Evolutionary conservation across 2,329 filamentous ascomycete genomes (phyloP), one percentile per base, ranked within the genome.

Genomic region (Herpomyces periplanetae): DNA sequence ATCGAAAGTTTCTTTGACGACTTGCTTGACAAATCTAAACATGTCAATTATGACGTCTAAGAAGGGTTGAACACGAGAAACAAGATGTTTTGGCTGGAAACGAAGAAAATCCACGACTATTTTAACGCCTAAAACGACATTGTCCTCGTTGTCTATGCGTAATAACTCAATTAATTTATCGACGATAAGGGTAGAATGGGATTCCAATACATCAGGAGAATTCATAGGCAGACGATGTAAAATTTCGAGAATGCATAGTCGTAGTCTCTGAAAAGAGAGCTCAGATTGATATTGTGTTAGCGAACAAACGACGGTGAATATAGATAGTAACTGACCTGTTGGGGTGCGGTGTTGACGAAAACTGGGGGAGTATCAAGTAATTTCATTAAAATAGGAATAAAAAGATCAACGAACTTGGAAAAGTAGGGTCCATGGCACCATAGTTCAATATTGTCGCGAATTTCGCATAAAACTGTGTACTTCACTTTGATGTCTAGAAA

Each of bases 41-140:
- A 96, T 62, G 34, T 91, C 71, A 33, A 85, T 63, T 19, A 99
- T 91, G 14, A 99, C 47, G 21, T 62, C 59, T 23, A 99, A 43
- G 36, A 96, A 96, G 2, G 58, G 51, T 36, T 91, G 75, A 3
- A 88, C 73, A 34, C 66, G 71, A 22, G 53, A 49, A n/a, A 44
- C 41, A 4, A 88, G 56, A 11, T 61, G 58, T 41, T 75, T 84
- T 22, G 61, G 55, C 38, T 91, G 75, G 34, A 87, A 69, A 18
- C 80, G 60, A 49, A 85, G 69, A 27, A 91, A 61, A 34, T 99
- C 80, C 45, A 87, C 88, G 19, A 85, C 69, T 7, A 75, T 85
- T 46, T 96, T 96, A 42, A 99, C 69, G 35, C 75, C 88, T 25
- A 96, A 44, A n/a, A 84, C 69, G 2, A 75, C 80, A 47, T 96